Base-by-base conservation (phyloP, 129 eudicot species). In the Flaveria bidentis region DNA sequence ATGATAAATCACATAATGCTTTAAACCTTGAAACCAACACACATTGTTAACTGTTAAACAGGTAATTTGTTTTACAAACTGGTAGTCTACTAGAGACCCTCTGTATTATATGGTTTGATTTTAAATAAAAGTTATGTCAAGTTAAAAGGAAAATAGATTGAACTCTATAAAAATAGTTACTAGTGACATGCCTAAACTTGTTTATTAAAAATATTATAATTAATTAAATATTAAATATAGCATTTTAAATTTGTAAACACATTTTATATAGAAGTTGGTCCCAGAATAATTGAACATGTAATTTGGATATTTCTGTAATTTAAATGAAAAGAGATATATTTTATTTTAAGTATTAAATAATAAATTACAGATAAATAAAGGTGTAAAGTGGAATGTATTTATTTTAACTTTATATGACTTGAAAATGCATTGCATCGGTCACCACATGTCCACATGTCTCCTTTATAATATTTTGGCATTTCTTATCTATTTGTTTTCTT, bases 331-430 rank as follows among this genome's bases (percentile, higher is more conserved):
- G 22, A 56, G 41, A 20, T 2, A 23, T 11, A 12, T 60, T 61
- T 25, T 14, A 12, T 1, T 61, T 61, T 61, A 9, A 26, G 25
- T 61, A 26, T 58, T 22, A 58, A 16, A 52, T 52, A 52, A 56
- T 56, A 6, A 56, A 25, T 58, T 25, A 25, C 39, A 58, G 66
- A 58, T 11, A 15, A 58, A 9, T 22, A 58, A 25, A 11, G 39
- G 66, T 58, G 66, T 58, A 25, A 58, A 23, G 66, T 23, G 2
- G 36, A 58, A 58, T 23, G 66, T 57, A 57, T 57, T 56, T 22
- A 58, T 58, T 23, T 23, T 4, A 23, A 58, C 39, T 58, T 58
- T 58, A 11, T 58, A 1, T 58, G 66, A 58, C 39, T 23, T 58
- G 36, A 6, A 10, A 58, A 58, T 58, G 16, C 36, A 22, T 58